phyloP scores from a whole-genome alignment of 2,329 filamentous ascomycete species.

The Penicillium verrucosum region DNA sequence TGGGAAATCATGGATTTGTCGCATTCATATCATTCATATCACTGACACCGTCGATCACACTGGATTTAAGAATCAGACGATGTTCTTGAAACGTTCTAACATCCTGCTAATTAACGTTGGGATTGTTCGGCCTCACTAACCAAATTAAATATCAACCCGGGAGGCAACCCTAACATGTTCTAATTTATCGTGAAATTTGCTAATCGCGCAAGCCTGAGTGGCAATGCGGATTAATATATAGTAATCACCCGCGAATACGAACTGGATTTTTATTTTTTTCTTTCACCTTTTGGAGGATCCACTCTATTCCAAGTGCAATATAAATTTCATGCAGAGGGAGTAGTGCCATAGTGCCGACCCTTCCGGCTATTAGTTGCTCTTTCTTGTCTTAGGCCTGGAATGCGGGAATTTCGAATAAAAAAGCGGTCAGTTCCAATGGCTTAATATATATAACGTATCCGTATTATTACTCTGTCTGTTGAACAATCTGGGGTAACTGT shows the following conservation, averaged over 20 bases:
- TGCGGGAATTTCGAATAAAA: background rate
- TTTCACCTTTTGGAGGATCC: background rate
- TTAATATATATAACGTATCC: background rate
- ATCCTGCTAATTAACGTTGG: background rate
- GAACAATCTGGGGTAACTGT: conserved; percentile 7
- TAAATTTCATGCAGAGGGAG: conserved; percentile 8
- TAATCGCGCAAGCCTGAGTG: conserved; percentile 6
- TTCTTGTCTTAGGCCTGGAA: background rate
- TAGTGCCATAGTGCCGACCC: background rate
- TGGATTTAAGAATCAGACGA: background rate
- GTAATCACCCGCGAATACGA: background rate
- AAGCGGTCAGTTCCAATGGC: background rate
- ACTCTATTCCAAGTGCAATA: conserved; percentile 1
- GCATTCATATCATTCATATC: too few relatives aligned
- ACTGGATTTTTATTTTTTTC: background rate
- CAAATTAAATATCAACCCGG: background rate
- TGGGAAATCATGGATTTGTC: background rate
- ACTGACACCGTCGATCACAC: background rate
- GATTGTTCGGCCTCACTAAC: background rate
- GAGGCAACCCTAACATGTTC: background rate
- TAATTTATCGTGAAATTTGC: background rate
- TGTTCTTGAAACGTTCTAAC: background rate
- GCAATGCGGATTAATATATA: conserved; percentile 4
- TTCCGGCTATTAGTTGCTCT: conserved; percentile 1
- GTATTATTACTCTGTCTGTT: background rate